Conservation (phyloP, 2,329 filamentous ascomycete genomes). For the Colletotrichum musicola region DNA sequence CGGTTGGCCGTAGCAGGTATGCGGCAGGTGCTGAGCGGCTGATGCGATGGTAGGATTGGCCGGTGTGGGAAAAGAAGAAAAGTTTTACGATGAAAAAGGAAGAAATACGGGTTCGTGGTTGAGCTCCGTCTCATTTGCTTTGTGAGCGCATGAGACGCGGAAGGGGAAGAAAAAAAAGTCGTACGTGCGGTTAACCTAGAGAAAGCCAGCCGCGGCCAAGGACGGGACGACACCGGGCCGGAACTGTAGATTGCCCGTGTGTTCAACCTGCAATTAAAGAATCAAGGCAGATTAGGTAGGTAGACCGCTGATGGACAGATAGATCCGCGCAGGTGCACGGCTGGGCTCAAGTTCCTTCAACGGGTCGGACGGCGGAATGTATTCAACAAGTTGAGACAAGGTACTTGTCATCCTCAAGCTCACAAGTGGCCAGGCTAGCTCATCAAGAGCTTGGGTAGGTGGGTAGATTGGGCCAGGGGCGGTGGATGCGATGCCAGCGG, state of each 20-base stretch:
- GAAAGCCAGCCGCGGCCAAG: conserved; percentile 3
- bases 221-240: not conserved
- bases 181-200: not conserved
- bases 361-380: too few relatives aligned
- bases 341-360: too few relatives aligned
- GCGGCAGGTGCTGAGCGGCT: not conserved
- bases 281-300: conserved; percentile 10
- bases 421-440: too few relatives aligned
- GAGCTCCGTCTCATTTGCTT: not conserved
- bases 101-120: not conserved
- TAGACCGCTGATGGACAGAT: conserved; percentile 13
- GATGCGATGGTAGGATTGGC: not conserved
- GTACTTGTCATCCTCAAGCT: too few relatives aligned
- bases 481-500: not conserved
- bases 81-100: too few relatives aligned
- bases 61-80: not conserved
- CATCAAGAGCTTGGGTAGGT: not conserved
- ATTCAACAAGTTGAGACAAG: too few relatives aligned
- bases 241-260: not conserved
- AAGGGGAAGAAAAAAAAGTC: not conserved
- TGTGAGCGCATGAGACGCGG: not conserved
- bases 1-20: not conserved
- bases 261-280: conserved; percentile 6
- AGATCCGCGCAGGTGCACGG: not conserved
- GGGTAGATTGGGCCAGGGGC: not conserved